Conservation (phyloP, 2,329 filamentous ascomycete species). For the Rhynchosporium secalis region DNA sequence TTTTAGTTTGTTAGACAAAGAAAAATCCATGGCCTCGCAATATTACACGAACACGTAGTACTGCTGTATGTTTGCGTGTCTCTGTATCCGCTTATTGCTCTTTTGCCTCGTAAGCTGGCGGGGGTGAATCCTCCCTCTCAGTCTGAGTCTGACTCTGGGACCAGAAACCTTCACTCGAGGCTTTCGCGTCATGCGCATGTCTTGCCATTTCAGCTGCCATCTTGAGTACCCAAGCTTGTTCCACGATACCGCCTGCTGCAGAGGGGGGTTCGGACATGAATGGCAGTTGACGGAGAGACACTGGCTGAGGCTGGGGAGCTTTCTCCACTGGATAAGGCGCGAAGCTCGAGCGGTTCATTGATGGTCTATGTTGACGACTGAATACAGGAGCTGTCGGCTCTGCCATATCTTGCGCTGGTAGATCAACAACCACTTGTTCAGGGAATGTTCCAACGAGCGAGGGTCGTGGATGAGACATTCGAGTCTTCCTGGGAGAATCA, state of each 20-base stretch:
- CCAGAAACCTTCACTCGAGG: slow-evolving; percentile 48
- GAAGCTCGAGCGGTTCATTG: slow-evolving; percentile 17
- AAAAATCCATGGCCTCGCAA: slow-evolving; percentile 18
- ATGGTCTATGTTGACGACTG: slow-evolving; percentile 26
- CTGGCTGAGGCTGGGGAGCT: not conserved
- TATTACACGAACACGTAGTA: slow-evolving; percentile 16
- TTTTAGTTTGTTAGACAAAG: slow-evolving; percentile 16
- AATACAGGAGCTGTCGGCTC: slow-evolving; percentile 26
- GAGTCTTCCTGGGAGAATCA: slow-evolving; percentile 39
- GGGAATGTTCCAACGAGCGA: slow-evolving; percentile 22
- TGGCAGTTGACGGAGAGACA: slow-evolving; percentile 24
- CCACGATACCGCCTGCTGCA: slow-evolving; percentile 43
- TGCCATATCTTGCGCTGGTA: slow-evolving; percentile 22
- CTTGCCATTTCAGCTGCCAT: slow-evolving; percentile 90
- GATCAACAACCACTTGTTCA: slow-evolving; percentile 28
- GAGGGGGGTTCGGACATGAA: slow-evolving; percentile 23
- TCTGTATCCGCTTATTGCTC: slow-evolving; percentile 23
- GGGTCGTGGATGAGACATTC: slow-evolving; percentile 25
- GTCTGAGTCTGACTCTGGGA: slow-evolving; percentile 18
- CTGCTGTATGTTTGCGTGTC: not conserved
- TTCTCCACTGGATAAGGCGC: slow-evolving; percentile 32
- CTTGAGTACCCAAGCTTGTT: slow-evolving; percentile 79
- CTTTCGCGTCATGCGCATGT: slow-evolving; percentile 85
- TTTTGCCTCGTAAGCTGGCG: slow-evolving; percentile 58
- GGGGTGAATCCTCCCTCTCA: slow-evolving; percentile 57